Evolutionary conservation across 306 rosid genomes (phyloP).

Genomic region (Trifolium repens): DNA sequence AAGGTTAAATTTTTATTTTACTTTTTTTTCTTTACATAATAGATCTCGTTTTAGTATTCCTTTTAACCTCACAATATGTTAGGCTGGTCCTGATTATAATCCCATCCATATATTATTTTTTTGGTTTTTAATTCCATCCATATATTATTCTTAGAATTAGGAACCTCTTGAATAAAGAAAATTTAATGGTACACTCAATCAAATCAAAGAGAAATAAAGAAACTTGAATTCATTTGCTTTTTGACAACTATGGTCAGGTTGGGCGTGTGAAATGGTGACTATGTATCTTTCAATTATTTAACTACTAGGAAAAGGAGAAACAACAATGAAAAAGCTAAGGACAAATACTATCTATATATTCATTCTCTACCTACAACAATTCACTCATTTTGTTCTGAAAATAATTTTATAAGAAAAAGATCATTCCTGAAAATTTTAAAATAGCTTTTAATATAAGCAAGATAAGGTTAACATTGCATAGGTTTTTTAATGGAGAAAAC

Average conservation of each 20-base stretch:
- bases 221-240: background rate
- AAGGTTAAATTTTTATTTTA: no score
- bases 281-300: constrained; percentile 11
- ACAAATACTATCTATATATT: background rate
- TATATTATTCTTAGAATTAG: background rate
- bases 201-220: background rate
- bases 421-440: constrained; percentile 4
- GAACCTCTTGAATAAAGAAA: background rate
- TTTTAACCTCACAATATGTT: no score
- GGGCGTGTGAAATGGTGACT: background rate
- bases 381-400: constrained; percentile 24
- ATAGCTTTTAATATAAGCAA: background rate
- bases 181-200: background rate
- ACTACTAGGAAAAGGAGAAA: background rate
- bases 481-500: constrained; percentile 34
- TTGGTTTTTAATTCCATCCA: no score
- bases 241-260: background rate
- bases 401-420: background rate
- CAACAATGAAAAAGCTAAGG: constrained; percentile 1
- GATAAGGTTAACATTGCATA: background rate
- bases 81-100: no score
- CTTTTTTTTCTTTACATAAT: no score
- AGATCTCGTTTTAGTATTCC: no score
- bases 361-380: background rate
- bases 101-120: no score